phyloP scores from a whole-genome alignment of 2,329 filamentous ascomycete species.

The Apiospora malaysiana region DNA sequence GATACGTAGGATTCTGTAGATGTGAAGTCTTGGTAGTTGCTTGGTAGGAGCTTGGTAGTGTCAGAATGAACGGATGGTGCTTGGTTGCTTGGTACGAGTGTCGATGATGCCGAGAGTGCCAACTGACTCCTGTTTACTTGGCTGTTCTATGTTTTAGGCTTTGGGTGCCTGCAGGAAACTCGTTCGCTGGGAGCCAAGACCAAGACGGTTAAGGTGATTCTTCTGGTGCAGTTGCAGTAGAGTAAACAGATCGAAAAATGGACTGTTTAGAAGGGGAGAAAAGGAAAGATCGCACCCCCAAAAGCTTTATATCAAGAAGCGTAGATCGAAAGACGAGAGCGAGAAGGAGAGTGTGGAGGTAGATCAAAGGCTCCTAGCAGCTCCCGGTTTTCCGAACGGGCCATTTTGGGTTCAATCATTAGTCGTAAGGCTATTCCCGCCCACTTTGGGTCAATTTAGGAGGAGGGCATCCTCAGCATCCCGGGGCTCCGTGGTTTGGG shows the following conservation, averaged over 20 bases:
- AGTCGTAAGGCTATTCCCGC: not conserved
- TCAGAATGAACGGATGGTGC: not conserved
- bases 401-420: slow-evolving; percentile 9
- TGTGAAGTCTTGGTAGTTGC: not conserved
- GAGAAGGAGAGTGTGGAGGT: no score
- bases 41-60: slow-evolving; percentile 2
- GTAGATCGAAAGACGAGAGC: not conserved
- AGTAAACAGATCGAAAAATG: not conserved
- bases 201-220: not conserved
- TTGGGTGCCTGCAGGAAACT: not conserved
- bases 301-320: not conserved
- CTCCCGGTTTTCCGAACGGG: not conserved
- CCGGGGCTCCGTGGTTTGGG: not conserved
- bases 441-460: not conserved
- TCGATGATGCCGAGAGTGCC: not conserved
- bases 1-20: no score
- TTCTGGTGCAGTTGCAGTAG: not conserved
- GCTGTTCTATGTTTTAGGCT: not conserved
- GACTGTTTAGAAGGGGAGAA: not conserved
- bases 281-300: not conserved
- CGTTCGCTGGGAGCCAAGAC: not conserved
- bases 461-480: no score
- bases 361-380: not conserved
- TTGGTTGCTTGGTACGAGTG: not conserved
- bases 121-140: not conserved